phyloP scores from a whole-genome alignment of 108 stramenopile genomes.

The Nitzschia inconspicua region DNA sequence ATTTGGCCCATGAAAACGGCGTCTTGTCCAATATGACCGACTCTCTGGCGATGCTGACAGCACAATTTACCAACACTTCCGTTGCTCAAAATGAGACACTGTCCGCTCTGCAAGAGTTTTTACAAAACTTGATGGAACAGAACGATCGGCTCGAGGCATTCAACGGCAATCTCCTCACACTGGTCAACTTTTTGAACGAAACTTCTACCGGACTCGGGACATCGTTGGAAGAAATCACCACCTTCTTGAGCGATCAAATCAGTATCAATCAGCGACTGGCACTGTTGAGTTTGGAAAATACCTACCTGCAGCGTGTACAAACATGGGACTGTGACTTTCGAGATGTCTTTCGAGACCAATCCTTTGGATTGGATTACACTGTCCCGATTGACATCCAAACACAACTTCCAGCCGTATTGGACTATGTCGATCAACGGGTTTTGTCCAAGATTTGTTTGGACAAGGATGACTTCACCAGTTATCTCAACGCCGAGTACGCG shows the following conservation, averaged over 20 bases:
- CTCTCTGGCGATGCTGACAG: not conserved
- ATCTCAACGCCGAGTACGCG: not conserved
- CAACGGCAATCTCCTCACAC: constrained; percentile 12
- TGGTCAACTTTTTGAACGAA: constrained; percentile 41
- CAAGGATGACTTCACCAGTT: constrained; percentile 22
- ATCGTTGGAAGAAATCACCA: constrained; percentile 9
- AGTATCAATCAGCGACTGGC: constrained; percentile 9
- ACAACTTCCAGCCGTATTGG: constrained; percentile 5
- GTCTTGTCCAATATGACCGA: constrained; percentile 14
- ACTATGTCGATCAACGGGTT: constrained; percentile 33
- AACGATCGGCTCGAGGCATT: constrained; percentile 25
- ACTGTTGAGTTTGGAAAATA: constrained; percentile 21
- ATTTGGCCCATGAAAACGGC: constrained; percentile 17
- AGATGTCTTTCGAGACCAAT: constrained; percentile 21
- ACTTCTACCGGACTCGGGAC: constrained; percentile 2
- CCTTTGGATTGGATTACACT: constrained; percentile 10
- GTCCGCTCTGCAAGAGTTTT: not conserved
- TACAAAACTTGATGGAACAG: constrained; percentile 19
- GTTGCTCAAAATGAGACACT: constrained; percentile 13
- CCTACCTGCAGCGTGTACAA: constrained; percentile 16
- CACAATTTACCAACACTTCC: constrained; percentile 1
- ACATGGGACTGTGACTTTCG: constrained; percentile 37
- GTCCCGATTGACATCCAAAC: constrained; percentile 5
- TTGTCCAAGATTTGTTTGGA: constrained; percentile 36
- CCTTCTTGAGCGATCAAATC: constrained; percentile 26